Conservation (phyloP, 192 early-diverging fungal genomes). For the Mortierella hygrophila region DNA sequence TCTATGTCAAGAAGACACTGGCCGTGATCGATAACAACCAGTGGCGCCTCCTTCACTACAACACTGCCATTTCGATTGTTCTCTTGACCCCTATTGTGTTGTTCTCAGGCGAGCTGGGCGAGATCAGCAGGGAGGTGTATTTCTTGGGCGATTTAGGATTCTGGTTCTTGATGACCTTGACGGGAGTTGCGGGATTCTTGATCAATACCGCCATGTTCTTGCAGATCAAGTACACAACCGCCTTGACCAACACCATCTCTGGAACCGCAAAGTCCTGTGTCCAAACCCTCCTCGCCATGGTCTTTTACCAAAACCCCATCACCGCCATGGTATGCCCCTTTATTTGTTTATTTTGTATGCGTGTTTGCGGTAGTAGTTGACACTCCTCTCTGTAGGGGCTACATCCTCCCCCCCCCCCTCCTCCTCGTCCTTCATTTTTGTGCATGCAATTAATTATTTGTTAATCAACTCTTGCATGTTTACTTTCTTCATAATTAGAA, state of each 20-base stretch:
- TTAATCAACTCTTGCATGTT: background rate
- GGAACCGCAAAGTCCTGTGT: constrained; percentile 78
- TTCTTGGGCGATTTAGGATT: constrained; percentile 63
- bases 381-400: background rate
- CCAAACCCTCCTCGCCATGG: constrained; percentile 72
- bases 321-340: constrained; percentile 62
- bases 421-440: constrained; percentile 14
- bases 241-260: constrained; percentile 77
- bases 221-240: constrained; percentile 78
- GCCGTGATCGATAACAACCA: constrained; percentile 73
- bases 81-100: constrained; percentile 69
- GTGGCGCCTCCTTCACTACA: constrained; percentile 78
- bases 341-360: constrained; percentile 1
- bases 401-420: too few species aligned
- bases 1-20: constrained; percentile 78
- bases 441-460: constrained; percentile 10
- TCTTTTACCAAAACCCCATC: constrained; percentile 73
- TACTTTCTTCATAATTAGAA: constrained; percentile 55
- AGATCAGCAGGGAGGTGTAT: constrained; percentile 62
- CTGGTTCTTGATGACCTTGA: constrained; percentile 73
- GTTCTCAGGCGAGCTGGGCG: constrained; percentile 68
- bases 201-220: constrained; percentile 80
- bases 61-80: constrained; percentile 71
- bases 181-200: constrained; percentile 72
- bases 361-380: background rate